phyloP scores from a whole-genome alignment of 805 yeast genomes.

The Candida sonorensis region DNA sequence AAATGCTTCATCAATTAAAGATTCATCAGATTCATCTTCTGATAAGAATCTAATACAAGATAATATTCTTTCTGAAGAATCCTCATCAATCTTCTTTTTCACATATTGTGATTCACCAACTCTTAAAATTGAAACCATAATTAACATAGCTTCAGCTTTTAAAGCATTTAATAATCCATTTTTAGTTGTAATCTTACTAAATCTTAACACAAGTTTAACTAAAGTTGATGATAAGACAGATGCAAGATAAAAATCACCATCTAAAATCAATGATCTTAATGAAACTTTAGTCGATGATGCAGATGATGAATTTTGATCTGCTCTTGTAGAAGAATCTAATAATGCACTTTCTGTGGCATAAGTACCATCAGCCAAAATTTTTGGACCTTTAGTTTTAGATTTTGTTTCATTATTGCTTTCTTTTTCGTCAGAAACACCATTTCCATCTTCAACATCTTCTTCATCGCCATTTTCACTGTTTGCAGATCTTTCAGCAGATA shows the following conservation, averaged over 20 bases:
- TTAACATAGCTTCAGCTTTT: constrained; percentile 90
- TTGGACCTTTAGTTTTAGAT: constrained; percentile 42
- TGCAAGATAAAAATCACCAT: constrained; percentile 87
- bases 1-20: constrained; percentile 55
- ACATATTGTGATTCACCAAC: constrained; percentile 72
- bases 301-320: too few relatives aligned
- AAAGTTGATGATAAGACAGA: constrained; percentile 83
- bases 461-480: too few relatives aligned
- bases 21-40: constrained; percentile 50
- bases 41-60: constrained; percentile 77
- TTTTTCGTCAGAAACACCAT: too few relatives aligned
- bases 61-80: constrained; percentile 89
- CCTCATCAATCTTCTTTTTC: constrained; percentile 83
- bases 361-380: constrained; percentile 96
- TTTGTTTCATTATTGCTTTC: constrained; percentile 21
- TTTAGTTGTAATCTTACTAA: constrained; percentile 49
- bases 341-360: constrained; percentile 91
- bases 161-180: constrained; percentile 63
- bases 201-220: constrained; percentile 79
- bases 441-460: too few relatives aligned
- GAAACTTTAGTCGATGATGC: constrained; percentile 47
- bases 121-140: constrained; percentile 85
- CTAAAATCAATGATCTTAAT: constrained; percentile 70
- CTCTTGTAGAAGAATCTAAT: constrained; percentile 10
- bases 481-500: constrained; percentile 72